Base-by-base conservation (phyloP, 495 filamentous ascomycete genomes). In the Penicillium paradoxum region DNA sequence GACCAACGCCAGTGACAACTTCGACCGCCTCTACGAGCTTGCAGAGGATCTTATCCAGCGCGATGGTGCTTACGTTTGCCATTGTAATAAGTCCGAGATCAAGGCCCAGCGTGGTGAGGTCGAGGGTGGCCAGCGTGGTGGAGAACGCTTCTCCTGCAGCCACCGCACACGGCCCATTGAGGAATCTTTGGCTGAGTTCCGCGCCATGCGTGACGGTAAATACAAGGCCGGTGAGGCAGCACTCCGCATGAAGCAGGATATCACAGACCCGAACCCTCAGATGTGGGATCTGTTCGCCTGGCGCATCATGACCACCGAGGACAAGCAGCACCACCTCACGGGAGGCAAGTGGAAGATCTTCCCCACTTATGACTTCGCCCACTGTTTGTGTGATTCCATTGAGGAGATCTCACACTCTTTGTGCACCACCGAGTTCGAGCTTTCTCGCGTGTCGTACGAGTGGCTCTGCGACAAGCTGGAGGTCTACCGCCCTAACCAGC, bases 341-440 rank as follows among this genome's bases (percentile, higher is more conserved):
- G 84, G 83, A 6, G 69, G 77, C 51, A 79, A 84, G 64, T 96
- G 89, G 88, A 81, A 78, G 59, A 89, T 95, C 40, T 95, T 92
- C 58, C 91, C 91, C 0, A 90, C 91, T 0, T 96, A 96, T 64
- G 91, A 95, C 64, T 92, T 95, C 58, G 88, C 90, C 7, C 89
- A 95, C 70, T 88, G 87, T 51, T 75, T 96, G n/a, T 90, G 86
- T 57, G 91, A 93, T 78, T 86, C 84, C 59, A 88, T 93, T 47
- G 91, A 96, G 72, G 79, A 77, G 24, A 92, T 96, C 64, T 87
- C 91, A 1, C 90, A 95, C 74, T 90, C 85, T 13, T 76, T 96
- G 38, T 96, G 91, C 72, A 96, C 91, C 0, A 88, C 85, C 4
- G 91, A 96, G 65, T 95, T 95, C 63, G 76, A 85, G 54, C 78